Base-by-base conservation (phyloP, 2,329 filamentous ascomycete species). In the Fusarium continuum region DNA sequence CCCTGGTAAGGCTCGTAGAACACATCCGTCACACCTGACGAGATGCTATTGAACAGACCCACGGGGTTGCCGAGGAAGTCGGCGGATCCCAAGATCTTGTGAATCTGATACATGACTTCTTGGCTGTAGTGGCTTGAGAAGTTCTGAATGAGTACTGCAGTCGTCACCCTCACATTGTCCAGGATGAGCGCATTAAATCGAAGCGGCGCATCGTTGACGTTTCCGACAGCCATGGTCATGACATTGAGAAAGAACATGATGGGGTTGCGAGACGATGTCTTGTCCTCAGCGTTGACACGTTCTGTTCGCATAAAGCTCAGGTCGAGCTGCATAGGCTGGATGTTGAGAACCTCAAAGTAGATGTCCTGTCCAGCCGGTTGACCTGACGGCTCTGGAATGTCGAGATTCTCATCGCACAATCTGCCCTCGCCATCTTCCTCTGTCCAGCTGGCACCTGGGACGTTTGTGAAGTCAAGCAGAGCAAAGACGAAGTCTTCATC, bases 1-100 rank as follows among this genome's bases (percentile, higher is more conserved):
- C 96, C 92, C 80, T 99, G 95, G 79, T 99, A 99, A 31, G 95
- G 95, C 75, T 99, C 96, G 82, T 99, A 99, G 80, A 99, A 99
- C 74, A 99, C 97, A 75, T 97, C 95, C 17, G 92, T 93, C 48
- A 99, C 92, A 69, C 96, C 95, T 39, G 95, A 99, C 70, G 92
- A 96, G 76, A 99, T 91, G 74, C 94, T 99, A 80, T 96, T 98
- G 87, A 99, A 99, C 36, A 99, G 82, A 38, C 95, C 95, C 14
- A 99, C 96, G 0, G 95, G 95, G 70, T 99, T 99, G 31, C 95
- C 95, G 6, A 99, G 83, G 84, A 99, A 98, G 76, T 99, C 95
- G 6, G 95, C 95, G 6, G 94, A 98, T 16, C 95, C 95, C 52
- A 99, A 86, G 66, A 99, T 95, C 77, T 98, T 93, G 82, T 99